Evolutionary conservation across 768 basidiomycete species (phyloP).

Genomic region (Pleurotus platypus): DNA sequence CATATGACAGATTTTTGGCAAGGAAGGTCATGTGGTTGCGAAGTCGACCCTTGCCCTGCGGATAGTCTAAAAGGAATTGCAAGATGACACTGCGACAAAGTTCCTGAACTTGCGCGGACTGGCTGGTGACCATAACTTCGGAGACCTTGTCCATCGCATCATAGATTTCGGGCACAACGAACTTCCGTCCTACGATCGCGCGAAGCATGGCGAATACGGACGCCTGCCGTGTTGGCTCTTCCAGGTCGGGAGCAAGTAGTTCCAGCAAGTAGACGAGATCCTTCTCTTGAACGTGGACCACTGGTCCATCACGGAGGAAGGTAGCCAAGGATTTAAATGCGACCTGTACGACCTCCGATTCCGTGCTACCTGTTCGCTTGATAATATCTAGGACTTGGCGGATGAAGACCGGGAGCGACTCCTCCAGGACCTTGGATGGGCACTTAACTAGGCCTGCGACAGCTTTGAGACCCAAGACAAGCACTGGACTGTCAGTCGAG

Average conservation of each 20-base stretch:
- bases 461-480: constrained; percentile 74
- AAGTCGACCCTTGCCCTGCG: constrained; percentile 90
- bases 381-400: constrained; percentile 83
- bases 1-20: constrained; percentile 88
- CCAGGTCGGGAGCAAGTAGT: constrained; percentile 83
- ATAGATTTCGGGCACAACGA: constrained; percentile 95
- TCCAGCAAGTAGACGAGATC: constrained; percentile 87
- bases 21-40: constrained; percentile 88
- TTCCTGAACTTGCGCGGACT: constrained; percentile 88
- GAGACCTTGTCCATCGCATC: constrained; percentile 94
- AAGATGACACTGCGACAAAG: constrained; percentile 84
- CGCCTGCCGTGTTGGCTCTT: constrained; percentile 82
- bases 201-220: constrained; percentile 86
- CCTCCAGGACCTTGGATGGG: constrained; percentile 70
- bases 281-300: constrained; percentile 80
- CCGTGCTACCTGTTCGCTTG: constrained; percentile 78
- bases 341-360: constrained; percentile 86
- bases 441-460: constrained; percentile 80
- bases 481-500: constrained; percentile 71
- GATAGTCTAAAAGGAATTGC: constrained; percentile 95
- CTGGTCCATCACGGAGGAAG: constrained; percentile 85
- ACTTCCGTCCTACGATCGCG: constrained; percentile 85
- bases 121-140: constrained; percentile 89
- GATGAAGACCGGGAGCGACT: constrained; percentile 78
- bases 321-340: constrained; percentile 83